Evolutionary conservation across 2,329 filamentous ascomycete genomes (phyloP).

Genomic region (Talaromyces sp.): DNA sequence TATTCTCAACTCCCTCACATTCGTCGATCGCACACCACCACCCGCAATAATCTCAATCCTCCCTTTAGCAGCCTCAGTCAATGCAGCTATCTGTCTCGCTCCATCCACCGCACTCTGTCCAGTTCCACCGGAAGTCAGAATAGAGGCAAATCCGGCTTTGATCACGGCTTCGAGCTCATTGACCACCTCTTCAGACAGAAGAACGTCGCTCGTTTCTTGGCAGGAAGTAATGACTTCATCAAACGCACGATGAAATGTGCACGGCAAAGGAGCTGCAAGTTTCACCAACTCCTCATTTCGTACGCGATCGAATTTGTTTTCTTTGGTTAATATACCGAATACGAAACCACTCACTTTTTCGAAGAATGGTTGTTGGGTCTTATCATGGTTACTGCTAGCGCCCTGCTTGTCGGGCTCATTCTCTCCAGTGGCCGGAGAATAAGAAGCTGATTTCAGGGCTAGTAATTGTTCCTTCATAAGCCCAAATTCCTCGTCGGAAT

Average conservation of each 20-base stretch:
- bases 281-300: constrained; percentile 41
- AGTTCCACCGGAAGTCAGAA: constrained; percentile 47
- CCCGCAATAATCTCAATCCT: constrained; percentile 45
- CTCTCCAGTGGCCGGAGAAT: not conserved
- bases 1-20: constrained; percentile 33
- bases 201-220: not conserved
- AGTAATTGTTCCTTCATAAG: constrained; percentile 41
- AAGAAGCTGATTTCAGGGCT: constrained; percentile 24
- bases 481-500: constrained; percentile 38
- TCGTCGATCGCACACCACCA: constrained; percentile 46
- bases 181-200: not conserved
- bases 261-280: constrained; percentile 40
- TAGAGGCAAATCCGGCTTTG: constrained; percentile 40
- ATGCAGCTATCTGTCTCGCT: constrained; percentile 25
- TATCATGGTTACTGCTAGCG: not conserved
- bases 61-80: constrained; percentile 18
- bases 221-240: constrained; percentile 33
- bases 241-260: constrained; percentile 54
- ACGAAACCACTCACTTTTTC: constrained; percentile 46
- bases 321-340: constrained; percentile 44
- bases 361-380: not conserved
- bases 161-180: constrained; percentile 32
- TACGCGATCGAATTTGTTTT: constrained; percentile 35
- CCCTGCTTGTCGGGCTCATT: not conserved
- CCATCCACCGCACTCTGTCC: constrained; percentile 34